Base-by-base conservation (phyloP, 116 monocot species). In the Papilionanthe hybrid region DNA sequence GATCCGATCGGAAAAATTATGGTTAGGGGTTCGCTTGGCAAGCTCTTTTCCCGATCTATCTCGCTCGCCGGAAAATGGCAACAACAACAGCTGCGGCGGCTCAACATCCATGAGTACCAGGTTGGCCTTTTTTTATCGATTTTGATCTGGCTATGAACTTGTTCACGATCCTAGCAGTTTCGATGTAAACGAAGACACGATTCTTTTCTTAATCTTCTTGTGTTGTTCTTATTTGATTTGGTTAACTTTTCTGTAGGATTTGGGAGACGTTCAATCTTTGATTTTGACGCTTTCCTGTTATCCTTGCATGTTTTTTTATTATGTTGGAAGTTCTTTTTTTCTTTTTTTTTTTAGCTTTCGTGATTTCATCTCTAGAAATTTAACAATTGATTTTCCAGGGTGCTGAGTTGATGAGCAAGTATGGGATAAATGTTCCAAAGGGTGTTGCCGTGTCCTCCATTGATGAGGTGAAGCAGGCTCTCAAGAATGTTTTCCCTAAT, bases 61-160 rank as follows among this genome's bases (percentile, higher is more conserved):
- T 85, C 91, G 22, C 11, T 87, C 56, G 90, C 90, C 47, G 92
- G 94, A 29, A 89, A 79, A 83, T 91, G 91, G 91, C 98, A 93
- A 85, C 86, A 94, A 71, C 98, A 94, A 85, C 98, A 98, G 87
- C 80, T 98, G 37, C 91, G 98, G 45, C 93, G 93, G 79, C 98
- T 94, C 84, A 98, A 98, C 86, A 91, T 98, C 87, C 98, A 98
- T 77, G 98, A 98, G 71, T 98, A 98, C 75, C 98, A 98, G 95
- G 98, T 98, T 28, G 28, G 9, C 12, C 37, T 15, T 17, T 69
- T 69, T 17, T 5, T 69, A 3, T 25, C 37, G 69, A 69, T 69
- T 69, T 69, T 10, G 32, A 32, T 69, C 32, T 69, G 22, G 28
- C 15, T 32, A 69, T 23, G 5, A 9, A 8, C 7, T 12, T 63